phyloP scores from a whole-genome alignment of 129 eudicot species.

The Lactuca saligna region DNA sequence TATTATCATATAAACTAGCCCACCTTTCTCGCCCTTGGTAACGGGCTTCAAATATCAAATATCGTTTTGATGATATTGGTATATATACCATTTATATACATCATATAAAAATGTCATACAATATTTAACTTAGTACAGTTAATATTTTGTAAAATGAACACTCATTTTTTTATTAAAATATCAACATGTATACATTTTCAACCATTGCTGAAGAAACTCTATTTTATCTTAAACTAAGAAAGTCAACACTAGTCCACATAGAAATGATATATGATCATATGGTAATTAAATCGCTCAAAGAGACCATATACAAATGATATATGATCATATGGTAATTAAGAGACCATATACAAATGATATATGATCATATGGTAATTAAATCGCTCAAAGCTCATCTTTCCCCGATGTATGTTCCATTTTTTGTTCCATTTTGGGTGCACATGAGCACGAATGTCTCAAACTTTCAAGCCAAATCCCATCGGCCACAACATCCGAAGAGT shows the following conservation, averaged over 20 bases:
- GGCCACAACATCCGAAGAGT: conserved; percentile 35
- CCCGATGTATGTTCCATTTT: conserved; percentile 3
- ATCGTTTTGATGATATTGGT: no score
- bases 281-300: conserved; percentile 25
- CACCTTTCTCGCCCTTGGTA: no score
- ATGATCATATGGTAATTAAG: no score
- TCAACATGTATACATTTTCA: not conserved
- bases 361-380: no score
- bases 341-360: not conserved
- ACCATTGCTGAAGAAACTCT: not conserved
- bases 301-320: no score
- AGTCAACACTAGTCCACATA: not conserved
- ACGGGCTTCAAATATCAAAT: no score
- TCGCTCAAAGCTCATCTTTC: conserved; percentile 52
- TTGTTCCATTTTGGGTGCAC: conserved; percentile 22
- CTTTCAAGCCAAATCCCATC: conserved; percentile 65
- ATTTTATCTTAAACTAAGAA: not conserved
- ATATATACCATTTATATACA: no score
- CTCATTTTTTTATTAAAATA: not conserved
- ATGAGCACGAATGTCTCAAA: conserved; percentile 38
- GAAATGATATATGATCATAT: not conserved
- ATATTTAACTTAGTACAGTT: no score
- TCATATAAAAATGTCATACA: no score
- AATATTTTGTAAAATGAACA: no score
- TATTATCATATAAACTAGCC: no score